These are phyloP conservation scores for Parmelia sp. DNA, from an alignment of 495 filamentous ascomycete species.

Conservation along the genomic window DNA sequence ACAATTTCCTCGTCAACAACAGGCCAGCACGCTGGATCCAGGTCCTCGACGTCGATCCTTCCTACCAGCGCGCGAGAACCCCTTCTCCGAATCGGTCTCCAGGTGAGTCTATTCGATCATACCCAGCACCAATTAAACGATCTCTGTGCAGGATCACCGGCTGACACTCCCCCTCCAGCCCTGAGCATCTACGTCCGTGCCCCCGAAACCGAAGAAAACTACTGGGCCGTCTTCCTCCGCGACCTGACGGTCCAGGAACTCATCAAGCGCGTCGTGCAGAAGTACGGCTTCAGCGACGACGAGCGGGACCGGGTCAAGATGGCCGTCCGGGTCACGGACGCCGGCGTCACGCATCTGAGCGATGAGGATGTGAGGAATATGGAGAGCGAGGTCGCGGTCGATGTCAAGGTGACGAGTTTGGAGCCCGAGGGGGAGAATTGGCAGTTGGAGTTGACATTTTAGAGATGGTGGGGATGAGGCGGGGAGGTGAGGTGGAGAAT, in stretches of 20 bases:
- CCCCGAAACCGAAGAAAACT: background rate
- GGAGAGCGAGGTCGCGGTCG: background rate
- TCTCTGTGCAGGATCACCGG: too few relatives aligned
- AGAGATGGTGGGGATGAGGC: too few relatives aligned
- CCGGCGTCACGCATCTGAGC: background rate
- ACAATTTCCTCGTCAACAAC: slow-evolving; percentile 1
- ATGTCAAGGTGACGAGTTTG: background rate
- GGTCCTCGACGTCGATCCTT: slow-evolving; percentile 4
- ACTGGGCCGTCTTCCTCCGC: slow-evolving; percentile 5
- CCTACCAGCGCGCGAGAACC: background rate
- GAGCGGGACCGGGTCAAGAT: background rate
- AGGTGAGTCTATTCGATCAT: too few relatives aligned
- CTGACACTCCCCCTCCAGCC: too few relatives aligned
- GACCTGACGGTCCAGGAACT: background rate
- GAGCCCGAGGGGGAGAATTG: background rate
- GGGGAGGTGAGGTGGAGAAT: too few relatives aligned
- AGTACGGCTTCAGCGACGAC: slow-evolving; percentile 1
- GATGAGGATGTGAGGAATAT: background rate
- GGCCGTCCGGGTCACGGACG: background rate
- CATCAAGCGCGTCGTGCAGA: slow-evolving; percentile 6
- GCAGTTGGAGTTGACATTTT: slow-evolving; percentile 3
- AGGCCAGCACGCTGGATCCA: background rate
- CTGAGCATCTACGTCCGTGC: background rate
- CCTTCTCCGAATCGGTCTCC: background rate
- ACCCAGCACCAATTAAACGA: too few relatives aligned